A percentile compares a stretch with the other conserved stretches of the same genome.
Evolutionary conservation across 2,329 filamentous ascomycete species (phyloP).

Genomic region (Botryosphaeria dothidea): DNA sequence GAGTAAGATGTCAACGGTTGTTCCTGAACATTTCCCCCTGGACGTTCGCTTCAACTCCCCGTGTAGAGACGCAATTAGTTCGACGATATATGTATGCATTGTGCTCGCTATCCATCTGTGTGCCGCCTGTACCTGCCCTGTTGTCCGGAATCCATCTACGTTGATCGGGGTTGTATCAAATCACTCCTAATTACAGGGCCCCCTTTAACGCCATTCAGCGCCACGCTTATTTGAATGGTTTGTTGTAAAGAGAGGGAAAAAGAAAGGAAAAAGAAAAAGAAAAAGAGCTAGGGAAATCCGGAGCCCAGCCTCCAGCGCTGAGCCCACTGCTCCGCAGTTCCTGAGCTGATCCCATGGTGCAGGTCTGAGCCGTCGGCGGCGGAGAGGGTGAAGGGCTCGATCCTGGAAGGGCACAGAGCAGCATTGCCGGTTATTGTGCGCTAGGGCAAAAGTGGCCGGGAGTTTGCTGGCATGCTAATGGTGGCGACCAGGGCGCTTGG

Average conservation of each 20-base stretch:
- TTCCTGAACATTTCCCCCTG: background rate
- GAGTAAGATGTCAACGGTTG: background rate
- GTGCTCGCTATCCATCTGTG: background rate
- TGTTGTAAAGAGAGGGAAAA: background rate
- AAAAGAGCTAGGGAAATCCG: background rate
- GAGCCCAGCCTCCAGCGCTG: no score
- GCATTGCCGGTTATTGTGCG: no score
- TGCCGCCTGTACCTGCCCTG: background rate
- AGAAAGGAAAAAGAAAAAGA: background rate
- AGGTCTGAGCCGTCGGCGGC: no score
- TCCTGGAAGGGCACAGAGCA: no score
- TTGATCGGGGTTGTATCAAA: background rate
- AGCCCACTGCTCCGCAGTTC: no score
- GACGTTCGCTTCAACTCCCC: background rate
- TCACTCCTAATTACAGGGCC: no score
- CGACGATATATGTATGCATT: background rate
- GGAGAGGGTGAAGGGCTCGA: no score
- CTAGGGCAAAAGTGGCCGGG: no score
- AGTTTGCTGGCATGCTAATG: no score
- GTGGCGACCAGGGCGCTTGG: no score
- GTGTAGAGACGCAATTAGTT: background rate
- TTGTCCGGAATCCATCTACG: background rate
- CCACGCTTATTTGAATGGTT: no score
- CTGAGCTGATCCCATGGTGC: no score
- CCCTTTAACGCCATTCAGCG: background rate